Evolutionary conservation across 768 basidiomycete genomes (phyloP).

Genomic region (Filobasidium floriforme): DNA sequence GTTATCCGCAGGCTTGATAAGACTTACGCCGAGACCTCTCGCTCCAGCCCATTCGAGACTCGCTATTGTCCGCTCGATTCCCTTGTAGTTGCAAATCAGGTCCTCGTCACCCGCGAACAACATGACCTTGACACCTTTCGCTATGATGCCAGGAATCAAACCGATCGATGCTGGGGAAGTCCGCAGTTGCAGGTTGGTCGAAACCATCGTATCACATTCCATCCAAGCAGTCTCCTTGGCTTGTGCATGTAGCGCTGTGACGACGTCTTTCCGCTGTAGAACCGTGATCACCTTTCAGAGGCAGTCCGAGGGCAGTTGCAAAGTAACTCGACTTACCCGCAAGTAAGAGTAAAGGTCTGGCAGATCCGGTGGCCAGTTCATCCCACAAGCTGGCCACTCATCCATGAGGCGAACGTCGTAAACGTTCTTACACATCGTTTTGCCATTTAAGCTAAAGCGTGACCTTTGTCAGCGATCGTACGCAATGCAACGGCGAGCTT

Average conservation of each 20-base stretch:
- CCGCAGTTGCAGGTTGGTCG: slow-evolving; percentile 54
- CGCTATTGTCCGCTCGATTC: slow-evolving; percentile 76
- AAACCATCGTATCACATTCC: slow-evolving; percentile 70
- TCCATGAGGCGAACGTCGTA: slow-evolving; percentile 93
- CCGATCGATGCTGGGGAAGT: slow-evolving; percentile 63
- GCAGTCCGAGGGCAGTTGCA: neutral
- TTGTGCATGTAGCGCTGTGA: slow-evolving; percentile 70
- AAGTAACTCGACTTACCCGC: slow-evolving; percentile 52
- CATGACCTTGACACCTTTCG: slow-evolving; percentile 66
- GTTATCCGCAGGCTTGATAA: neutral
- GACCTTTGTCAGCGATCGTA: neutral
- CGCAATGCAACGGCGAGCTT: neutral
- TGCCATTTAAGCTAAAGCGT: slow-evolving; percentile 56
- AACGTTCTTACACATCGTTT: slow-evolving; percentile 76
- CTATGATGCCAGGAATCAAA: slow-evolving; percentile 69
- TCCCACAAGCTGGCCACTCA: slow-evolving; percentile 66
- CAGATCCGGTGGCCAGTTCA: slow-evolving; percentile 26
- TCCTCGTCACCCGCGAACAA: slow-evolving; percentile 94
- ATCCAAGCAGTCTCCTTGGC: slow-evolving; percentile 72
- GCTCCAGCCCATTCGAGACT: slow-evolving; percentile 76
- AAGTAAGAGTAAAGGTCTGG: slow-evolving; percentile 67
- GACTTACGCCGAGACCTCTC: slow-evolving; percentile 69
- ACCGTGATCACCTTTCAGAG: neutral
- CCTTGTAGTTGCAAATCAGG: slow-evolving; percentile 91
- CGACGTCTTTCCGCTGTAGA: slow-evolving; percentile 67